phyloP scores from a whole-genome alignment of 768 basidiomycete species.

The Ephemerocybe angulata region DNA sequence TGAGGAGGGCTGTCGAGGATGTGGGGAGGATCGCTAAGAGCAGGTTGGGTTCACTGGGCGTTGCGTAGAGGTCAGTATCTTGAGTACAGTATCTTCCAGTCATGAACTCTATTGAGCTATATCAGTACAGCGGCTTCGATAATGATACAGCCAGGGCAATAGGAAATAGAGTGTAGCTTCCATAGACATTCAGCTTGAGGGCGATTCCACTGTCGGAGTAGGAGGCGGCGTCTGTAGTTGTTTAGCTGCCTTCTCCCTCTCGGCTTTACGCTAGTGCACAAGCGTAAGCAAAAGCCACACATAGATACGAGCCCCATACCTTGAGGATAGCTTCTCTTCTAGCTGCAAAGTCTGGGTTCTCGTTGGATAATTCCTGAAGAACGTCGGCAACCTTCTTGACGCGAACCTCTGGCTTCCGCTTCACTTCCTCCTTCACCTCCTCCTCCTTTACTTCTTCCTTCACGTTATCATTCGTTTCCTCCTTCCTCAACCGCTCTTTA shows the following conservation, averaged over 20 bases:
- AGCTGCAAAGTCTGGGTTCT: conserved; percentile 61
- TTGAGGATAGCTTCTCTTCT: conserved; percentile 49
- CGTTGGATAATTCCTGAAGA: conserved; percentile 49
- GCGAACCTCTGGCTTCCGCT: conserved; percentile 27
- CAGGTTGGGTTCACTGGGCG: conserved; percentile 48
- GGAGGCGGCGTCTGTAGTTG: not conserved
- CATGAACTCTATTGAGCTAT: no score
- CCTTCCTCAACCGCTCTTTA: not conserved
- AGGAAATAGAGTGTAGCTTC: no score
- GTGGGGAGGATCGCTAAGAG: conserved; percentile 76
- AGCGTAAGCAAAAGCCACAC: not conserved
- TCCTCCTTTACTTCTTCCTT: not conserved
- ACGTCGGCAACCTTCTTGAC: conserved; percentile 48
- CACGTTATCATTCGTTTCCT: not conserved
- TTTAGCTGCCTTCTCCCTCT: conserved; percentile 24
- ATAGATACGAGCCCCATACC: conserved; percentile 29
- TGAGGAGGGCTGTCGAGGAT: conserved; percentile 69
- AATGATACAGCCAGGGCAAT: no score
- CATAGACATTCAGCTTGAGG: no score
- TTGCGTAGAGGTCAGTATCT: no score
- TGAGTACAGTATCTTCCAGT: no score
- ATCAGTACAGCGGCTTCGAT: no score
- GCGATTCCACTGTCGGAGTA: no score
- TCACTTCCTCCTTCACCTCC: not conserved
- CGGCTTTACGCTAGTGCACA: conserved; percentile 27